phyloP scores from a whole-genome alignment of 2,329 filamentous ascomycete species.

The Colletotrichum tabaci region DNA sequence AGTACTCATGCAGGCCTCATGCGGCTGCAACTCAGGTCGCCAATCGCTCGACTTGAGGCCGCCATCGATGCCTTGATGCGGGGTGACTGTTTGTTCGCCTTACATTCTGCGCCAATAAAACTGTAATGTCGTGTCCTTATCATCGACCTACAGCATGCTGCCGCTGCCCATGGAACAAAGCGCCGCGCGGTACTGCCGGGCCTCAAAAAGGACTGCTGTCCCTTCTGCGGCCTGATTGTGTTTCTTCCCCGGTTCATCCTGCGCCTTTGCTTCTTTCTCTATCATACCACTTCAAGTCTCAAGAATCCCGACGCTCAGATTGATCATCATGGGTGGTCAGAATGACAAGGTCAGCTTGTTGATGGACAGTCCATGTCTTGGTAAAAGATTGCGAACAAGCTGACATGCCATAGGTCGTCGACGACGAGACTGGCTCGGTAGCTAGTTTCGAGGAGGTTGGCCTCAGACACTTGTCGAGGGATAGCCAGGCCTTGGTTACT shows the following conservation, averaged over 20 bases:
- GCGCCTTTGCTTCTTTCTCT: neutral
- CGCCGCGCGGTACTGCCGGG: slow-evolving; percentile 13
- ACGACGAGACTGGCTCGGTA: slow-evolving; percentile 49
- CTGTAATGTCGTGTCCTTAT: neutral
- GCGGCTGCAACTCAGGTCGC: neutral
- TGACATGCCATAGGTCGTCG: slow-evolving; percentile 28
- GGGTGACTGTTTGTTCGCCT: slow-evolving; percentile 15
- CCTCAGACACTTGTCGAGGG: slow-evolving; percentile 20
- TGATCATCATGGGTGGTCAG: slow-evolving; percentile 22
- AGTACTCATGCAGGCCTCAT: slow-evolving; percentile 27
- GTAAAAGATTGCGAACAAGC: neutral
- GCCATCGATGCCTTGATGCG: slow-evolving; percentile 3
- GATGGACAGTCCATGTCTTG: neutral
- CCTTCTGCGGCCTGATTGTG: neutral
- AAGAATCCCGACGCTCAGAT: neutral
- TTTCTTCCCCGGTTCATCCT: neutral
- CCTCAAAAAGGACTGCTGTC: neutral
- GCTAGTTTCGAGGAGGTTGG: slow-evolving; percentile 53
- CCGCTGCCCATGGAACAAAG: neutral
- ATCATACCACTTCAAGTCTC: neutral
- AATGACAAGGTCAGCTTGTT: slow-evolving; percentile 31
- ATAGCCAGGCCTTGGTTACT: slow-evolving; percentile 41
- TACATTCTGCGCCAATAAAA: slow-evolving; percentile 16
- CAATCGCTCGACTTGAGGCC: slow-evolving; percentile 24
- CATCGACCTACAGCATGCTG: slow-evolving; percentile 9